Base-by-base conservation (phyloP, 2,329 filamentous ascomycete genomes). In the Neofusicoccum kwambonambiense region DNA sequence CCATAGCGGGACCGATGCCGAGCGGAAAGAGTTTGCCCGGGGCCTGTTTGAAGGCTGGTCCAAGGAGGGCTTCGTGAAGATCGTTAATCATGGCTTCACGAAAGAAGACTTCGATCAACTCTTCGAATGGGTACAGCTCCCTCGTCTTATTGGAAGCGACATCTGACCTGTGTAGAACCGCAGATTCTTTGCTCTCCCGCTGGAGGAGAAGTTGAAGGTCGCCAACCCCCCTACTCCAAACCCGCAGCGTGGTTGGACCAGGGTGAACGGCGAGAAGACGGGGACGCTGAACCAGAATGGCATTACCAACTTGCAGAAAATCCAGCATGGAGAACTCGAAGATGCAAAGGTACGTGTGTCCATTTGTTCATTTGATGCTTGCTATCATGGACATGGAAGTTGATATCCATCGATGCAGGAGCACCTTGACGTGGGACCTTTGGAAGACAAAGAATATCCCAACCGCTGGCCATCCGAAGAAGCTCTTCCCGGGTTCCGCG, bases 401-500 rank as follows among this genome's bases (percentile, higher is more conserved):
- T n/a, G 44, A 60, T 12, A 13, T 31, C 27, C 5, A n/a, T 9
- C 39, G 58, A 68, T 66, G 66, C 75, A 77, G 66, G 75, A 77
- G 64, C 72, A 68, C n/a, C 76, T 72, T 54, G 74, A 77, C 56
- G 68, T 49, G 57, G 75, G 75, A 4, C 75, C 76, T 57, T 17
- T 65, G 1, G 57, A 64, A 27, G 75, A 76, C 47, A 35, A 45
- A 2, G 15, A 64, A 2, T 74, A 76, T 58, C 75, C 75, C 4
- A 81, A 80, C 67, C 76, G 79, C 58, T 81, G 78, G 78, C 68
- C 73, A 0, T 73, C 77, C 0, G 76, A 79, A 6, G 67, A 73
- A 2, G 68, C 68, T 8, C 69, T 80, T 4, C 77, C 77, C 0
- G 78, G 78, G 1, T 81, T 81, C 68, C 70, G 73, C 2, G 11